Base-by-base conservation (phyloP, 306 rosid species). In the Albizia julibrissin region DNA sequence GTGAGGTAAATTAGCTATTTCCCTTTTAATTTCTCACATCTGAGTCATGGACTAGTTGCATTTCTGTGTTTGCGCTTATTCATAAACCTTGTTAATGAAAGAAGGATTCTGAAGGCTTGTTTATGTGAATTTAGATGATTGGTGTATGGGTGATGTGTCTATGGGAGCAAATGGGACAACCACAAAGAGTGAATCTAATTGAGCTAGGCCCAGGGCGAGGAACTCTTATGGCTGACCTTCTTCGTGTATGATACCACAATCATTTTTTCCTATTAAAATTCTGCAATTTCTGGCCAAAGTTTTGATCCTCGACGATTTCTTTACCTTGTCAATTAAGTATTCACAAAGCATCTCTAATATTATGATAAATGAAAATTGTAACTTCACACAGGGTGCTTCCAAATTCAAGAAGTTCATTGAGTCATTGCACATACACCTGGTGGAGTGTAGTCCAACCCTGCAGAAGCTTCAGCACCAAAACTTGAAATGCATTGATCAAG, bases 151-250 rank as follows among this genome's bases (percentile, higher is more conserved):
- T 90, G 79, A 89, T 95, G 96, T 93, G 94, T 85, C 75, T 95
- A 9, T 95, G 99, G 99, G 94, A 95, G 94, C 99, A 95, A 92
- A 92, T 95, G 99, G 99, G 96, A 27, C 97, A 85, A 75, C 99
- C 98, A 0, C 78, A 68, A 27, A 87, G 80, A 56, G 86, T 95
- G 65, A 93, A 92, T 88, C 77, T 95, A 18, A 82, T 95, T 8
- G 97, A 95, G 91, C 88, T 95, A 29, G 99, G 99, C 7, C 98
- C 99, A 0, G 99, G 99, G 52, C 89, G 99, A 79, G 99, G 99
- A 84, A 93, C 98, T 61, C 98, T 95, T 14, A 92, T 93, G 96
- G 97, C 87, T 0, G 99, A 95, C 80, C 94, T 95, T 82, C 97
- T 95, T 79, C 92, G 89, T 3, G 99, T 93, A 91, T 67, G 91